phyloP scores from a whole-genome alignment of 768 basidiomycete genomes.

The Chalciporus piperatus region DNA sequence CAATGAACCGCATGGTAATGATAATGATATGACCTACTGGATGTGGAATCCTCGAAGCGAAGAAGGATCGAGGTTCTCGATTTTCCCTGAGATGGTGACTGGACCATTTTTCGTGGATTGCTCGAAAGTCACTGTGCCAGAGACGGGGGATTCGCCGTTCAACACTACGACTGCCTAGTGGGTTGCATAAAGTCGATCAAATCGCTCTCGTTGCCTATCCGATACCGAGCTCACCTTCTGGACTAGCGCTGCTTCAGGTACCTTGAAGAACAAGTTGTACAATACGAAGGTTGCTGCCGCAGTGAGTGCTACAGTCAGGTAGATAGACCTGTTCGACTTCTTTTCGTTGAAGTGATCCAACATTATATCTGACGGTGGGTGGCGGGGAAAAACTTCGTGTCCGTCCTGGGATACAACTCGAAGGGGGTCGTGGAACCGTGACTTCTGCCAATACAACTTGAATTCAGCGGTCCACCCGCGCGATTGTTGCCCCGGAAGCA shows the following conservation, averaged over 20 bases:
- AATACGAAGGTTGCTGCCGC: constrained; percentile 15
- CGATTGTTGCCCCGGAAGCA: no score
- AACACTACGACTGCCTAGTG: constrained; percentile 58
- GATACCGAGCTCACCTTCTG: constrained; percentile 16
- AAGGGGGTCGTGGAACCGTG: no score
- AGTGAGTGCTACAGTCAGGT: constrained; percentile 12
- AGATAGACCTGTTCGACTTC: constrained; percentile 21
- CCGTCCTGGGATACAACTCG: no score
- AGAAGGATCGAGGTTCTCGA: constrained; percentile 57
- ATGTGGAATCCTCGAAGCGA: constrained; percentile 75
- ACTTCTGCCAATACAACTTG: no score
- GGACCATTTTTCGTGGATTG: constrained; percentile 49
- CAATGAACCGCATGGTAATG: constrained; percentile 19
- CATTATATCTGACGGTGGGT: background rate
- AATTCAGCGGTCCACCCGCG: no score
- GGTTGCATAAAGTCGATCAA: background rate
- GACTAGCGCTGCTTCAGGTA: constrained; percentile 14
- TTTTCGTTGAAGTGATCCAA: constrained; percentile 23
- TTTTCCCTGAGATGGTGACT: constrained; percentile 60
- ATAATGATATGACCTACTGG: constrained; percentile 65
- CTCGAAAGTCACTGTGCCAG: constrained; percentile 64
- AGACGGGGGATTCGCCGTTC: constrained; percentile 55
- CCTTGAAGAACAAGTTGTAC: constrained; percentile 20
- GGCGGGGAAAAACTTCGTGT: no score
- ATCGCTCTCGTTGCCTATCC: no score